These are phyloP conservation scores for Polygonum maritimum DNA, from an alignment of 148 eudicot genomes.

Conservation along the genomic window DNA sequence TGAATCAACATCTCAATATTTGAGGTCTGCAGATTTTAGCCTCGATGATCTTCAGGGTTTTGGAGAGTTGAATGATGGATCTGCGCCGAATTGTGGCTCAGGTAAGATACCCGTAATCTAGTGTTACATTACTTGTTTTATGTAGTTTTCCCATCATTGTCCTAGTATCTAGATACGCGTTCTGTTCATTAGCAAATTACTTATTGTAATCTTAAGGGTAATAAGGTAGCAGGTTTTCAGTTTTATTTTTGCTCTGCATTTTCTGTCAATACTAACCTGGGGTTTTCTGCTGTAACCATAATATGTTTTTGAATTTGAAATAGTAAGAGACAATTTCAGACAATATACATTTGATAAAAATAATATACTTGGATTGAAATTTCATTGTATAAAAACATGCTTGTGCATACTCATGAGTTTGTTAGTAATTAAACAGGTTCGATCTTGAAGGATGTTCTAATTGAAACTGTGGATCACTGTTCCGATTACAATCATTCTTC, in stretches of 20 bases:
- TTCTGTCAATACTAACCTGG: not conserved
- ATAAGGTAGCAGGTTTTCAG: not conserved
- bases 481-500: conserved; percentile 25
- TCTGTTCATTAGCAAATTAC: not conserved
- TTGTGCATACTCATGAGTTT: not conserved
- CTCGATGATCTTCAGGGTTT: conserved; percentile 39
- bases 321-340: not conserved
- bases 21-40: conserved; percentile 72
- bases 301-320: not conserved
- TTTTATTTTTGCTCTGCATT: not conserved
- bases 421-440: conserved; percentile 4
- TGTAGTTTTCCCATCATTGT: not conserved
- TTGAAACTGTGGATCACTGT: not conserved
- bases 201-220: not conserved
- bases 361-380: not conserved
- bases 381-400: not conserved
- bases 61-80: conserved; percentile 23
- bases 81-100: conserved; percentile 25
- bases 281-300: not conserved
- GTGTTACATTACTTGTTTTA: not conserved
- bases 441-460: conserved; percentile 29
- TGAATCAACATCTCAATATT: conserved; percentile 59
- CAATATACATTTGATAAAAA: not conserved
- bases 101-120: conserved; percentile 27
- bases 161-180: not conserved